Evolutionary conservation across 2,329 filamentous ascomycete species (phyloP).

Genomic region (Diaporthe capsici): DNA sequence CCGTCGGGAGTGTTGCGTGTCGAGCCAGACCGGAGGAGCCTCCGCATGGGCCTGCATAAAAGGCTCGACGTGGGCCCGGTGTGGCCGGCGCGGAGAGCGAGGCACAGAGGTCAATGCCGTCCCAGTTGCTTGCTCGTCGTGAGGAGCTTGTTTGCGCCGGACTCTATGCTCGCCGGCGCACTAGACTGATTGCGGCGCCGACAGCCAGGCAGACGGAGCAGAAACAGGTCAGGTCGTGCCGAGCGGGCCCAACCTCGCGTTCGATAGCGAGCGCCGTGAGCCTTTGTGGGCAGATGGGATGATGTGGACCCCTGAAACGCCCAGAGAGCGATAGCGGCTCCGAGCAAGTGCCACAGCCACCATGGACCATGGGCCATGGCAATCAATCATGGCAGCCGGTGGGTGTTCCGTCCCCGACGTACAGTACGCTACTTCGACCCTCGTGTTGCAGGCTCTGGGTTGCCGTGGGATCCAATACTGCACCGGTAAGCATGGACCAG

Average conservation of each 20-base stretch:
- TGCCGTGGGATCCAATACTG: conserved; percentile 8
- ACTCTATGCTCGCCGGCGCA: conserved; percentile 27
- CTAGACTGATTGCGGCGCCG: conserved; percentile 2
- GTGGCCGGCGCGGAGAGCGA: background rate
- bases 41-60: conserved; percentile 24
- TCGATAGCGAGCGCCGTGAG: background rate
- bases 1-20: conserved; percentile 12
- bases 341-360: background rate
- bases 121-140: conserved; percentile 13
- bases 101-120: conserved; percentile 19
- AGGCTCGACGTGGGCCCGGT: conserved; percentile 18
- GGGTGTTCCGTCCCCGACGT: conserved; percentile 15
- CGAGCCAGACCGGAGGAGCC: conserved; percentile 1
- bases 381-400: background rate
- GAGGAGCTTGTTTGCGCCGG: conserved; percentile 17
- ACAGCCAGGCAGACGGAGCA: background rate
- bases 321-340: conserved; percentile 5
- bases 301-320: conserved; percentile 29
- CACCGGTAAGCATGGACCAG: conserved; percentile 32
- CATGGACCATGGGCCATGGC: conserved; percentile 2
- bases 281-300: background rate
- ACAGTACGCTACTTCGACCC: background rate
- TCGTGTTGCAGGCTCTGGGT: conserved; percentile 9
- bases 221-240: conserved; percentile 7
- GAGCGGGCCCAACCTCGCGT: background rate